phyloP scores from a whole-genome alignment of 1,284 basidiomycete genomes.

The Austropuccinia psidii region DNA sequence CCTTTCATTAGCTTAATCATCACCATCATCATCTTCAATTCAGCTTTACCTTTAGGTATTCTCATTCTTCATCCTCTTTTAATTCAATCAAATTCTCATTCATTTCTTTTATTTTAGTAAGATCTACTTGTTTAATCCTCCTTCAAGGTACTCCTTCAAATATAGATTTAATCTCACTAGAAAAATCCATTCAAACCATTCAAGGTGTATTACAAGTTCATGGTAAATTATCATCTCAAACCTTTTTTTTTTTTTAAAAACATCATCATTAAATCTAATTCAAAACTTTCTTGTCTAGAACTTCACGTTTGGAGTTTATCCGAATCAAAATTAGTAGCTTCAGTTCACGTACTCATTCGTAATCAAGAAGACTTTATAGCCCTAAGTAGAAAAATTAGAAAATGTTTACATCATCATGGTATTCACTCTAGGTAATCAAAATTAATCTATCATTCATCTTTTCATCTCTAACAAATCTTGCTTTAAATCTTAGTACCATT shows the following conservation, averaged over 20 bases:
- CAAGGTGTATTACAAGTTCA: slow-evolving; percentile 86
- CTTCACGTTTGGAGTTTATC: slow-evolving; percentile 94
- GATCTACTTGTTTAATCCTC: slow-evolving; percentile 91
- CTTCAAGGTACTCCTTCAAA: slow-evolving; percentile 88
- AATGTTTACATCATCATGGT: slow-evolving; percentile 74
- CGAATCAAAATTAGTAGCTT: slow-evolving; percentile 82
- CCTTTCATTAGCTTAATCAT: slow-evolving; percentile 90
- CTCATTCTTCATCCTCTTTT: slow-evolving; percentile 33
- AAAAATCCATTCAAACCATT: slow-evolving; percentile 66
- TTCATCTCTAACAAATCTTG: neutral
- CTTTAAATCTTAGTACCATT: slow-evolving; percentile 41
- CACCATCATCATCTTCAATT: slow-evolving; percentile 92
- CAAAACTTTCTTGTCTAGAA: slow-evolving; percentile 38
- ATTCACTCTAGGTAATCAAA: slow-evolving; percentile 66
- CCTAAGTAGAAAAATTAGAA: slow-evolving; percentile 73
- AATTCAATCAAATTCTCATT: neutral
- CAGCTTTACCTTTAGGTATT: slow-evolving; percentile 81
- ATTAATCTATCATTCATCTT: too few species aligned
- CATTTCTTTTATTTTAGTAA: slow-evolving; percentile 54
- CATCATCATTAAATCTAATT: neutral
- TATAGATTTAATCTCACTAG: slow-evolving; percentile 78
- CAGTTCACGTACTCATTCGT: slow-evolving; percentile 84
- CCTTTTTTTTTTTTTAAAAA: neutral
- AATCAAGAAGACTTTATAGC: slow-evolving; percentile 67
- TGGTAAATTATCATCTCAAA: slow-evolving; percentile 47